Evolutionary conservation across 1,139 yeast species (phyloP).

Genomic region (Chernovozyma aurita): DNA sequence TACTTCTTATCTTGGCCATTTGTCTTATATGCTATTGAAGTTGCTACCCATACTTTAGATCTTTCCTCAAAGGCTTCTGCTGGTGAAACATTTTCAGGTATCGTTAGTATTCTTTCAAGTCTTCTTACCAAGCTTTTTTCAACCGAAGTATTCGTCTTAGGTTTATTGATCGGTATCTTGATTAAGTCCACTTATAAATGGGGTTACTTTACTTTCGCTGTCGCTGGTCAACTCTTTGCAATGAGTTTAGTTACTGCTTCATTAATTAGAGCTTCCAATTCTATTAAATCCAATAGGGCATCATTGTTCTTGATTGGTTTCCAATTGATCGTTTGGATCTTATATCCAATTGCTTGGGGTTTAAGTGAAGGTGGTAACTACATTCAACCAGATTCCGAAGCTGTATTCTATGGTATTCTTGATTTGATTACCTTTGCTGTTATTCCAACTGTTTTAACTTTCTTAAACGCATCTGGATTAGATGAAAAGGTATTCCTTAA

Average conservation of each 20-base stretch:
- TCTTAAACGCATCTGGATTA: constrained; percentile 22
- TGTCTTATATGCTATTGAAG: constrained; percentile 42
- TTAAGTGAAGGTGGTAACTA: constrained; percentile 65
- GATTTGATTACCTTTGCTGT: constrained; percentile 45
- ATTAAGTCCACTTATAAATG: constrained; percentile 59
- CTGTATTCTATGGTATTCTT: constrained; percentile 60
- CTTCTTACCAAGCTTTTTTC: constrained; percentile 34
- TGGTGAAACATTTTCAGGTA: constrained; percentile 18
- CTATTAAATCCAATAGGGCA: constrained; percentile 13
- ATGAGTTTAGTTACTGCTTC: constrained; percentile 22
- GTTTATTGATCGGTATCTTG: constrained; percentile 50
- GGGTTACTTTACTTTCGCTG: constrained; percentile 53
- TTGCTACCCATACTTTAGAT: constrained; percentile 36
- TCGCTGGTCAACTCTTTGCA: constrained; percentile 35
- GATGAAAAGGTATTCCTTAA: constrained; percentile 30
- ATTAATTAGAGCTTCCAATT: constrained; percentile 11
- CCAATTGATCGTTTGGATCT: constrained; percentile 35
- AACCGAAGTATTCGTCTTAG: constrained; percentile 48
- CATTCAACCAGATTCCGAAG: constrained; percentile 63
- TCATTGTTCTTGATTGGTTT: constrained; percentile 27
- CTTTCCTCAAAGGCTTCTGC: constrained; percentile 13
- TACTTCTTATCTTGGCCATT: constrained; percentile 65
- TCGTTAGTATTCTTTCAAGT: constrained; percentile 21
- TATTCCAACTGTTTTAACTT: constrained; percentile 36
- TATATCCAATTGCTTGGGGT: constrained; percentile 61